Evolutionary conservation across 495 filamentous ascomycete species (phyloP).

Genomic region (Xylaria telfairii): DNA sequence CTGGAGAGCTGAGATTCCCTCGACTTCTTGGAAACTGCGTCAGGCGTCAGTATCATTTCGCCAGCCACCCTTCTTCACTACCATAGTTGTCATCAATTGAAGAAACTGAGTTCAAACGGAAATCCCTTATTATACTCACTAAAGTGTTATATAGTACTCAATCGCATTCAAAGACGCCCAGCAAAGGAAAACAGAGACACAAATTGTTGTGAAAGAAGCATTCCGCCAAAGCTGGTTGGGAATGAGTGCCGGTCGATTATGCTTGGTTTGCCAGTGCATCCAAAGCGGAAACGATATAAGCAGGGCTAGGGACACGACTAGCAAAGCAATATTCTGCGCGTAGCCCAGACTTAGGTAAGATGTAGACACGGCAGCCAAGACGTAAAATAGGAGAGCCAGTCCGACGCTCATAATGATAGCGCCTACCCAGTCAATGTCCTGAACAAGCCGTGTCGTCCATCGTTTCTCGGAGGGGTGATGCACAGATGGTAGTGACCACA

Average conservation of each 20-base stretch:
- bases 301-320: slow-evolving; percentile 48
- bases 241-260: slow-evolving; percentile 50
- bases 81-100: too few relatives aligned
- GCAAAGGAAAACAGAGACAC: slow-evolving; percentile 58
- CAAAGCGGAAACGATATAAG: slow-evolving; percentile 54
- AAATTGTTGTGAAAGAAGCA: slow-evolving; percentile 51
- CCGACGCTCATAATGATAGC: slow-evolving; percentile 48
- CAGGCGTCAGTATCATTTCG: too few relatives aligned
- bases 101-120: too few relatives aligned
- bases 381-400: slow-evolving; percentile 55
- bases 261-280: slow-evolving; percentile 51
- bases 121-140: too few relatives aligned
- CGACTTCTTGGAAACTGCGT: slow-evolving; percentile 55
- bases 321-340: slow-evolving; percentile 43
- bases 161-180: slow-evolving; percentile 59
- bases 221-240: slow-evolving; percentile 61
- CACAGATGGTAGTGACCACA: slow-evolving; percentile 13
- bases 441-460: slow-evolving; percentile 27
- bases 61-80: too few relatives aligned
- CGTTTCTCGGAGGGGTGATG: not conserved
- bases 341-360: slow-evolving; percentile 35
- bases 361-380: slow-evolving; percentile 38
- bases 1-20: not conserved
- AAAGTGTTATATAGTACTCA: slow-evolving; percentile 58
- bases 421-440: slow-evolving; percentile 59